Evolutionary conservation across 2,329 filamentous ascomycete species (phyloP), one percentile per base, ranked within the genome.

Genomic region (Lojkania enalia): DNA sequence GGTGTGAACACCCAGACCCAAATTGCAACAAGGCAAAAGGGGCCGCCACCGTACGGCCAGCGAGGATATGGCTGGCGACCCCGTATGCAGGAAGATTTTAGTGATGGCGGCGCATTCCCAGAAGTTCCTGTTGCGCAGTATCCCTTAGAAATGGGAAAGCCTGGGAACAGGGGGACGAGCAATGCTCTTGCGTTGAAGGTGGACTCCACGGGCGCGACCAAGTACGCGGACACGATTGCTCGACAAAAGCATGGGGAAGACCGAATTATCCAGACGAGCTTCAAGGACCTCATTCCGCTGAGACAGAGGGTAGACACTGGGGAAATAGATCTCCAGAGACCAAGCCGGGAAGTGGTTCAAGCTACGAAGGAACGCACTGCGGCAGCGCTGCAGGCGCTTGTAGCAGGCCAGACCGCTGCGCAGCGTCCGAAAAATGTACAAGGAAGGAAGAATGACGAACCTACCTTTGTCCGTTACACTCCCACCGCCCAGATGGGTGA

Each of bases 401-500:
- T 96, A 7, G 85, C 82, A 55, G 90, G 91, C 33, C 91, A 94
- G 0, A 85, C 95, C 15, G 86, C 90, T 3, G 87, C 94, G 6
- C 94, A 97, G 74, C 95, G 95, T 67, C 94, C 94, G 2, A 99
- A 99, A 77, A 96, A 90, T 57, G 85, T 97, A 59, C 91, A 90
- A 61, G 83, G 87, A 5, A 86, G 85, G n/a, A 80, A 82, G 38
- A 80, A 88, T 54, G 86, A 87, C 44, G 92, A 96, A 47, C 85
- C 94, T 4, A 97, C 92, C 0, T 99, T 90, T 69, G 94, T 99
- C 48, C 83, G 90, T 54, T 99, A 99, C 66, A 97, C 91, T 13
- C 94, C 94, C 3, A 89, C 91, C 56, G 92, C 94, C 61, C 94
- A 99, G 74, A 96, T 99, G 90, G 94, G 94, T 11, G 89, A 90